phyloP scores from a whole-genome alignment of 2,329 filamentous ascomycete genomes.

The Sporothrix humicola region DNA sequence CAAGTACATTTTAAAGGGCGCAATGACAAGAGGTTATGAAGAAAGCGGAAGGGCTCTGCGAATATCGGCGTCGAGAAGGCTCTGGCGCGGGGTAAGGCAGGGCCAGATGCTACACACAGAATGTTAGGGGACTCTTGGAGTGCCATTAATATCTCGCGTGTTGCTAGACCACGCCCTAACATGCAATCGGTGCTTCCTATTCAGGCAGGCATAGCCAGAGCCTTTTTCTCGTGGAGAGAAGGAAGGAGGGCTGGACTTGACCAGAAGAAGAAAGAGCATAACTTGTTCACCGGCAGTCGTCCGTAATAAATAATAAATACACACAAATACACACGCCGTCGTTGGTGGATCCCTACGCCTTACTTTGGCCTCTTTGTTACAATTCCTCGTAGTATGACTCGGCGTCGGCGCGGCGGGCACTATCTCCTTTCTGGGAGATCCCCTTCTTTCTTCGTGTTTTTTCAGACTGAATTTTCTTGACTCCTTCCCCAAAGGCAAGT shows the following conservation, averaged over 20 bases:
- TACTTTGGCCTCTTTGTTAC: not conserved
- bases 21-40: not conserved
- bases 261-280: slow-evolving; percentile 14
- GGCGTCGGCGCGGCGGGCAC: slow-evolving; percentile 14
- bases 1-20: not conserved
- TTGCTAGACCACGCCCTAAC: not conserved
- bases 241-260: not conserved
- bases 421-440: slow-evolving; percentile 30
- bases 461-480: not conserved
- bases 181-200: slow-evolving; percentile 12
- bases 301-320: not conserved
- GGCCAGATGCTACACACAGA: not conserved
- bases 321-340: not conserved
- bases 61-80: not conserved
- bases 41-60: not conserved
- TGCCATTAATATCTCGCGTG: not conserved
- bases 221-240: not conserved
- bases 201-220: slow-evolving; percentile 24
- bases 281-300: not conserved
- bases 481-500: not conserved
- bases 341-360: slow-evolving; percentile 4
- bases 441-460: not conserved
- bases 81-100: slow-evolving; percentile 1
- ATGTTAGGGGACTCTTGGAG: too few species aligned
- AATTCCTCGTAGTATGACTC: slow-evolving; percentile 25